These are phyloP conservation scores for Ogataea trehalophila DNA, from an alignment of 805 yeast species.

Conservation along the genomic window DNA sequence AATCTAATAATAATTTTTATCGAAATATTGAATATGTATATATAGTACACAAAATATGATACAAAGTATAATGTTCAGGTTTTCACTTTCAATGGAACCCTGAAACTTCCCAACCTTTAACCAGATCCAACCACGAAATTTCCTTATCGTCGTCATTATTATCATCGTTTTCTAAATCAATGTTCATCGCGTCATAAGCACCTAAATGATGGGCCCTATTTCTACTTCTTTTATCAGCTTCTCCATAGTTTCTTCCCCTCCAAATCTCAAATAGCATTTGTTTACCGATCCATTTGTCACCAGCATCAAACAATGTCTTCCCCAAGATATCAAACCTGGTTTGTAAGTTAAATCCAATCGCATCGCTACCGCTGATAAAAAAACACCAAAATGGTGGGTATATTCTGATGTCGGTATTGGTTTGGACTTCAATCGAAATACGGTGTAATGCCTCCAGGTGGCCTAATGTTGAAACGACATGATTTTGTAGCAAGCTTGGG, in stretches of 20 bases:
- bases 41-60: not conserved
- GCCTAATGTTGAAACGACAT: conserved; percentile 31
- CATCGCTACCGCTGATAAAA: conserved; percentile 41
- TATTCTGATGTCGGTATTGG: conserved; percentile 23
- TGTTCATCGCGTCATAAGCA: not conserved
- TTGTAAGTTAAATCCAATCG: conserved; percentile 28
- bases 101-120: conserved; percentile 47
- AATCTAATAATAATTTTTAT: not conserved
- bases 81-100: conserved; percentile 22
- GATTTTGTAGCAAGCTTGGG: conserved; percentile 31
- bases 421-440: conserved; percentile 15
- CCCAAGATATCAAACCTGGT: conserved; percentile 30
- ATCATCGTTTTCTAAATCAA: conserved; percentile 3
- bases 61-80: not conserved
- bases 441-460: conserved; percentile 31
- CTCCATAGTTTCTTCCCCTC: conserved; percentile 34
- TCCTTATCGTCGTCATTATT: conserved; percentile 27
- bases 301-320: conserved; percentile 31
- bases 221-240: not conserved
- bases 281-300: conserved; percentile 49
- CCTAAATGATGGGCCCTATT: not conserved
- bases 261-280: conserved; percentile 50
- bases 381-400: conserved; percentile 47
- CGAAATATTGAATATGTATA: not conserved
- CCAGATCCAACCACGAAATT: conserved; percentile 48